Evolutionary conservation across 2,329 filamentous ascomycete genomes (phyloP), one percentile per base, ranked within the genome.

Genomic region (Xylaria sp.): DNA sequence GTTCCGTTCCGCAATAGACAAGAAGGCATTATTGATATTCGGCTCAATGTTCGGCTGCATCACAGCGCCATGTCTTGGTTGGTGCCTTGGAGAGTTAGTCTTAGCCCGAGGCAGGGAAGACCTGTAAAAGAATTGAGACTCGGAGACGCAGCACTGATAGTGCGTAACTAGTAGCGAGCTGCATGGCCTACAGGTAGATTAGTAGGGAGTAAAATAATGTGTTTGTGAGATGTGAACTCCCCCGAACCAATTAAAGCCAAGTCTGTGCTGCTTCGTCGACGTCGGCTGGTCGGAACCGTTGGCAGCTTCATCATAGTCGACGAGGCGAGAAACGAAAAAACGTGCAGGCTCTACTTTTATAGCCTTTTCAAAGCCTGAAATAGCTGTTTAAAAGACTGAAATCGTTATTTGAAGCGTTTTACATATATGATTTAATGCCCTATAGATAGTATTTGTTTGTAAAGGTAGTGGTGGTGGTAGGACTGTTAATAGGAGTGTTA

Each of bases 21-120:
- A 59, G 56, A 66, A 59, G 71, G 28, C 41, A 52, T 54, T 55
- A 44, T 63, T 48, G 64, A 72, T 59, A 54, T 63, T 73, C 73
- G 71, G 73, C 67, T 67, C 57, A 73, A 73, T 71, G 63, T 64
- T 74, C 71, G 69, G 71, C 66, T 71, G 44, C 54, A 65, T 51
- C 58, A 65, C 52, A 66, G 59, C 71, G 72, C 71, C 69, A 73
- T 77, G 74, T 77, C 73, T 77, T 70, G 66, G 64, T 63, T 65
- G 28, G 39, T 68, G 66, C 51, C 48, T 56, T 54, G 18, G 7
- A 60, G 46, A 58, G 23, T 23, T 25, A 58, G 31, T 25, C 44
- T 66, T 34, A 37, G 25, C 23, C 59, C 34, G 28, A 60, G n/a
- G 57, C 23, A 66, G 28, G 44, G 54, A 39, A 25, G 52, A 48